Percentiles rank a stretch among this genome's conserved stretches.
These are phyloP conservation scores for Lactarius sanguifluus DNA, from an alignment of 768 basidiomycete species.

Conservation along the genomic window DNA sequence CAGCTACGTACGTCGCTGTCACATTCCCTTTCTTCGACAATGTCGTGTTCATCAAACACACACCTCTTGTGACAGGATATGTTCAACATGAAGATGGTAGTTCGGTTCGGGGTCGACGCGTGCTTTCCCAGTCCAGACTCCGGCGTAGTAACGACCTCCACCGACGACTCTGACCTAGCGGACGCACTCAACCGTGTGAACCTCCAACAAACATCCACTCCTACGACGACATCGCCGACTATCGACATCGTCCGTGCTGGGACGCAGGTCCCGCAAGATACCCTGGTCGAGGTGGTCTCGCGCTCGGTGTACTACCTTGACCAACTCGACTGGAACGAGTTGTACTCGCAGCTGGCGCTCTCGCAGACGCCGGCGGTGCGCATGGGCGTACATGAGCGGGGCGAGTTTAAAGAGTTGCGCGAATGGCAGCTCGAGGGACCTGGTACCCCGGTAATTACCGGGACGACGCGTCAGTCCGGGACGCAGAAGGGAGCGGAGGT, in stretches of 20 bases:
- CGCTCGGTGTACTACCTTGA: constrained; percentile 30
- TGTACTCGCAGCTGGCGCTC: constrained; percentile 65
- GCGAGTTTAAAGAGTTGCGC: constrained; percentile 50
- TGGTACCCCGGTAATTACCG: not conserved
- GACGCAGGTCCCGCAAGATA: constrained; percentile 21
- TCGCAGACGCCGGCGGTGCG: constrained; percentile 65
- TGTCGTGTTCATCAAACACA: not conserved
- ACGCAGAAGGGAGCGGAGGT: not conserved
- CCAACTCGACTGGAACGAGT: constrained; percentile 54
- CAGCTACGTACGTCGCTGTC: constrained; percentile 51
- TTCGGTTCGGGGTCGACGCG: constrained; percentile 59
- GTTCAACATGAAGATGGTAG: constrained; percentile 55
- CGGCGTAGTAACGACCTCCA: not conserved
- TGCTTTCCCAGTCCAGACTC: constrained; percentile 6
- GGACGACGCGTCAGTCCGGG: constrained; percentile 3
- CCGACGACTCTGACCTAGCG: constrained; percentile 29
- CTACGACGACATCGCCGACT: not conserved
- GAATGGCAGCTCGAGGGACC: constrained; percentile 40
- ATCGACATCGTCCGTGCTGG: constrained; percentile 26
- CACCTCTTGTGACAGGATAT: constrained; percentile 45
- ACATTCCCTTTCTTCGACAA: not conserved
- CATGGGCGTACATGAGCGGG: constrained; percentile 56
- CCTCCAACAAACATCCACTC: constrained; percentile 12
- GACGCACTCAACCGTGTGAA: constrained; percentile 28
- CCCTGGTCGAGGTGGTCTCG: constrained; percentile 39